phyloP scores from a whole-genome alignment of 768 basidiomycete genomes.

The Mycena rebaudengoi region DNA sequence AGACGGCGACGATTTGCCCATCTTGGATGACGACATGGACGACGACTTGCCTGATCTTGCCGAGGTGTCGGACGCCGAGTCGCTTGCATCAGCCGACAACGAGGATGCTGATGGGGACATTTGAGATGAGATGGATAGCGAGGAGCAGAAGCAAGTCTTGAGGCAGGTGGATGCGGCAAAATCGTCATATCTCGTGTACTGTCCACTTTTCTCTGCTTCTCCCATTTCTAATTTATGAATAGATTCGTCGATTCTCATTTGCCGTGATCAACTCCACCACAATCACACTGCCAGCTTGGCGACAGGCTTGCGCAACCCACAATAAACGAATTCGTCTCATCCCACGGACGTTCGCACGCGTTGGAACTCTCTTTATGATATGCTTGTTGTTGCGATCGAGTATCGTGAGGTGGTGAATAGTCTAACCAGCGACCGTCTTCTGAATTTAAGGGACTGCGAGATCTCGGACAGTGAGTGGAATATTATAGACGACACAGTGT shows the following conservation, averaged over 20 bases:
- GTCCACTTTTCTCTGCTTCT: not conserved
- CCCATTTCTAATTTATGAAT: not conserved
- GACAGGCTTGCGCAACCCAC: slow-evolving; percentile 11
- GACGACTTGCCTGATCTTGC: not conserved
- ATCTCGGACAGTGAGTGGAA: slow-evolving; percentile 35
- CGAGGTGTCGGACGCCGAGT: not conserved
- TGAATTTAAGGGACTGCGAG: slow-evolving; percentile 25
- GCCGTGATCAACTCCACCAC: slow-evolving; percentile 38
- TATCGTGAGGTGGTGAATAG: slow-evolving; percentile 35
- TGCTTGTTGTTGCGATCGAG: slow-evolving; percentile 38
- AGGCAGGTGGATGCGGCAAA: not conserved
- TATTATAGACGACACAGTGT: slow-evolving; percentile 30
- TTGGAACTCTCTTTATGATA: slow-evolving; percentile 46
- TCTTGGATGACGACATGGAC: not conserved
- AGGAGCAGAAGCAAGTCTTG: not conserved
- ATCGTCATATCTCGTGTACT: not conserved
- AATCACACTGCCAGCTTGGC: slow-evolving; percentile 40
- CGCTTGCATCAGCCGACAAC: not conserved
- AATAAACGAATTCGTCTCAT: slow-evolving; percentile 27
- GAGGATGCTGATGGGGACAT: not conserved
- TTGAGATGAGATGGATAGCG: not conserved
- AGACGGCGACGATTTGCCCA: not conserved
- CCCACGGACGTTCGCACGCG: slow-evolving; percentile 43
- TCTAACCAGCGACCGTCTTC: slow-evolving; percentile 20
- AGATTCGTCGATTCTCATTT: slow-evolving; percentile 33